Evolutionary conservation across 1,139 yeast species (phyloP).

Genomic region (Kodamaea fungicola): DNA sequence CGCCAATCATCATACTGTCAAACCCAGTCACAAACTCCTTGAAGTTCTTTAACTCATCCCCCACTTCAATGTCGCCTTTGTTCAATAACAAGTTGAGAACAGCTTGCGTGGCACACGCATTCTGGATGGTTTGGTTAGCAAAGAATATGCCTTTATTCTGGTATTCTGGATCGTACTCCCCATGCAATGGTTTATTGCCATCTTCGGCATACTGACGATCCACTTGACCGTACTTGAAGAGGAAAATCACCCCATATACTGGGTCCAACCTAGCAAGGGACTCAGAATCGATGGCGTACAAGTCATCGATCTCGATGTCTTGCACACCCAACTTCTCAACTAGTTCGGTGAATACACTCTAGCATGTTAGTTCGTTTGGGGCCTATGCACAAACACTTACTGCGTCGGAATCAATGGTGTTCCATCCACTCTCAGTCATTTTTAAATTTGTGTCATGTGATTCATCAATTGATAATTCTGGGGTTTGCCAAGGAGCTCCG

Average conservation of each 20-base stretch:
- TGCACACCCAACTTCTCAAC: slow-evolving; percentile 56
- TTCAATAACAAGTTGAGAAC: slow-evolving; percentile 57
- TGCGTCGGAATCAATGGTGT: slow-evolving; percentile 70
- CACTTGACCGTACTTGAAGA: slow-evolving; percentile 55
- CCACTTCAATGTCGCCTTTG: slow-evolving; percentile 40
- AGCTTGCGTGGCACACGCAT: slow-evolving; percentile 80
- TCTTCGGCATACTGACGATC: slow-evolving; percentile 28
- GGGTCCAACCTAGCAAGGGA: slow-evolving; percentile 41
- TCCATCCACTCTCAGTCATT: slow-evolving; percentile 46
- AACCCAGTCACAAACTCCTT: slow-evolving; percentile 51
- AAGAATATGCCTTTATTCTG: slow-evolving; percentile 46
- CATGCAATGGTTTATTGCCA: slow-evolving; percentile 38
- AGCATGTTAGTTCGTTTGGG: slow-evolving; percentile 10
- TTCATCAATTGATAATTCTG: background rate
- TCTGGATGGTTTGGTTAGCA: slow-evolving; percentile 64
- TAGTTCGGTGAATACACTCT: slow-evolving; percentile 69
- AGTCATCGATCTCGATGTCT: slow-evolving; percentile 58
- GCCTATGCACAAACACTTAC: slow-evolving; percentile 25
- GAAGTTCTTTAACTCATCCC: slow-evolving; percentile 49
- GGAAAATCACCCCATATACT: slow-evolving; percentile 58
- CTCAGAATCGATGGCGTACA: slow-evolving; percentile 51
- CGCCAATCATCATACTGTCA: slow-evolving; percentile 60
- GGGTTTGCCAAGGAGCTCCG: slow-evolving; percentile 52
- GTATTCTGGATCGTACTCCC: slow-evolving; percentile 41
- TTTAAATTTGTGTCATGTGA: background rate